These are phyloP conservation scores for Macadamia integrifolia DNA, from an alignment of 164 flowering plant genomes.

Conservation along the genomic window DNA sequence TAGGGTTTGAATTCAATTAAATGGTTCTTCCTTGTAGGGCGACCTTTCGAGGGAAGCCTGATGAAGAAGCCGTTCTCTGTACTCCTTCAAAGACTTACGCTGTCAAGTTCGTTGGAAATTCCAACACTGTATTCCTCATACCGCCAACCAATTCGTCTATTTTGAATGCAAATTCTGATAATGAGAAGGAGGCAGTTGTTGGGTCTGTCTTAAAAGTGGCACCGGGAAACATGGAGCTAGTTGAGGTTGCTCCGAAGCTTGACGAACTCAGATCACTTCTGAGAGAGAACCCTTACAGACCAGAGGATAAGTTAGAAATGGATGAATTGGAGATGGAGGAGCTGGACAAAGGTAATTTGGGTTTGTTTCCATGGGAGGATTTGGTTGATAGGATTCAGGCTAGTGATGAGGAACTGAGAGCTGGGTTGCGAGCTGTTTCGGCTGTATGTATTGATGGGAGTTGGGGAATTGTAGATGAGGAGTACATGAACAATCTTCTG, in stretches of 20 bases:
- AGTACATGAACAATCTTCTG: constrained; percentile 48
- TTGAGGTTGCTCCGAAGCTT: constrained; percentile 74
- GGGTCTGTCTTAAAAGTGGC: constrained; percentile 64
- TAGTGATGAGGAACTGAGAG: constrained; percentile 73
- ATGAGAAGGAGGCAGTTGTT: constrained; percentile 10
- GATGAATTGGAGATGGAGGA: constrained; percentile 36
- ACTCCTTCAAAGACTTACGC: constrained; percentile 76
- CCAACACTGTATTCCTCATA: constrained; percentile 75
- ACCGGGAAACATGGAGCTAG: constrained; percentile 72
- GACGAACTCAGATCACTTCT: constrained; percentile 68
- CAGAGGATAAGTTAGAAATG: constrained; percentile 23
- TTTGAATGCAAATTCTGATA: neutral
- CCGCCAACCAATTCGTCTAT: constrained; percentile 44
- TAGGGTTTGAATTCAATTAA: neutral
- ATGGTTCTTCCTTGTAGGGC: constrained; percentile 31
- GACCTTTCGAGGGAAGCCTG: constrained; percentile 60
- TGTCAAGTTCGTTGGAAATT: constrained; percentile 75
- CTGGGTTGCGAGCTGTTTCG: constrained; percentile 50
- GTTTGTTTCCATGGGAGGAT: constrained; percentile 72
- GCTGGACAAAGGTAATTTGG: constrained; percentile 12
- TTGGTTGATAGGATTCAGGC: constrained; percentile 68
- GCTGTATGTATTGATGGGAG: constrained; percentile 85
- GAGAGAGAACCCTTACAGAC: constrained; percentile 43
- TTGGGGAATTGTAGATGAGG: constrained; percentile 80
- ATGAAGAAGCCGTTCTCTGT: constrained; percentile 89